Evolutionary conservation across 305 asterid species (phyloP), one percentile per base, ranked within the genome.

Genomic region (Fraxinus sp.): DNA sequence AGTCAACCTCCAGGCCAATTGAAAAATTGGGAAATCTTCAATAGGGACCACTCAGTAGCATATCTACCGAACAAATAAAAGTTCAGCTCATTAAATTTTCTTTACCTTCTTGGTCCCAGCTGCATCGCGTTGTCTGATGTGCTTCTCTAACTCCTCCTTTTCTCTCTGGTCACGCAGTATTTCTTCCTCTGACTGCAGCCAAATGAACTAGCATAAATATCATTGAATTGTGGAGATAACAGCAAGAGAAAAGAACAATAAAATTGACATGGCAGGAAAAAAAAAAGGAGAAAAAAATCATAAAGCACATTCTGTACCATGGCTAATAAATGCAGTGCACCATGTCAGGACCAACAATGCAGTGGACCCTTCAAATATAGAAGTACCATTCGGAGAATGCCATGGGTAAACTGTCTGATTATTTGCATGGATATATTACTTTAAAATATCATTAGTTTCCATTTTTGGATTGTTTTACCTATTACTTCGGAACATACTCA

Each of bases 171-270:
- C 99, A 66, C 93, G 97, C 81, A 91, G 78, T 87, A 91, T 90
- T 87, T 95, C 98, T 89, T 95, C 99, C 84, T 95, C 98, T 8
- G 99, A 95, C 98, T 95, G 89, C 82, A 83, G 64, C 78, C 74
- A 82, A 77, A 84, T 35, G 39, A 70, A 20, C 75, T 77, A 46
- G 37, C 14, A 33, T 7, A 26, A 59, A 70, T 22, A 84, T 70
- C 77, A 74, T 39, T 75, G 75, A 79, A 81, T 30, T 24, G n/a
- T 41, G 52, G 13, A 30, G 73, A 10, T 24, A 55, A 46, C 35
- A 16, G 13, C 73, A 68, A 80, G 22, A 14, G 16, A n/a, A 28
- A 57, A 79, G 43, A 74, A 72, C 22, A 77, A 20, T 6, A 35
- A 41, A 7, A 52, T 18, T 5, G 43, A 70, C 46, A 62, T 20